Evolutionary conservation across 306 rosid species (phyloP).

Genomic region (Lathyrus aphaca): DNA sequence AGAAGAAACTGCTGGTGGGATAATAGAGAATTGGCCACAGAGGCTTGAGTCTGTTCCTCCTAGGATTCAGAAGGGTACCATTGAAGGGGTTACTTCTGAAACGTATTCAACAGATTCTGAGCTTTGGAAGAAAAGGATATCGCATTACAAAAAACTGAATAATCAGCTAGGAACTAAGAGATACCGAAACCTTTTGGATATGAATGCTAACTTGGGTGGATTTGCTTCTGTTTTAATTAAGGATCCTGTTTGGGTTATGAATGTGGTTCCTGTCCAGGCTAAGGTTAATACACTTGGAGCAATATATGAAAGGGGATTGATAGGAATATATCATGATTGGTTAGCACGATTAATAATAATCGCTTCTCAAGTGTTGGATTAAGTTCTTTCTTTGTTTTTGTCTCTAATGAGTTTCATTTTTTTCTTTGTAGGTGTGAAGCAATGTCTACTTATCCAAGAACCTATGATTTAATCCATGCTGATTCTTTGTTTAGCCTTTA

Average conservation of each 20-base stretch:
- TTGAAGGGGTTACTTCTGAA: slow-evolving; percentile 55
- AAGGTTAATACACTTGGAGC: slow-evolving; percentile 73
- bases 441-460: slow-evolving; percentile 93
- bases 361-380: background rate
- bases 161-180: slow-evolving; percentile 61
- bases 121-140: slow-evolving; percentile 69
- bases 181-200: slow-evolving; percentile 78
- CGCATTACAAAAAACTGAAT: slow-evolving; percentile 61
- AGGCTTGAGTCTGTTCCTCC: slow-evolving; percentile 65
- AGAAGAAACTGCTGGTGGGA: slow-evolving; percentile 62
- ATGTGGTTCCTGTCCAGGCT: slow-evolving; percentile 73
- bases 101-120: slow-evolving; percentile 48
- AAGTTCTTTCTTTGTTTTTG: background rate
- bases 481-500: slow-evolving; percentile 77
- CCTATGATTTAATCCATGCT: slow-evolving; percentile 84
- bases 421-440: slow-evolving; percentile 78
- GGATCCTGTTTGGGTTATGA: slow-evolving; percentile 92
- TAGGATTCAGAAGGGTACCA: slow-evolving; percentile 58
- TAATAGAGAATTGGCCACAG: slow-evolving; percentile 65
- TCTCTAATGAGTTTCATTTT: slow-evolving; percentile 24
- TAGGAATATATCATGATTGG: slow-evolving; percentile 91
- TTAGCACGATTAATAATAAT: slow-evolving; percentile 30
- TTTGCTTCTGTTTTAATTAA: slow-evolving; percentile 68
- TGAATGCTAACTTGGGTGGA: slow-evolving; percentile 87
- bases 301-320: slow-evolving; percentile 77